Evolutionary conservation across 768 basidiomycete genomes (phyloP), one percentile per base, ranked within the genome.

Genomic region (Strobilomyces dryophilus): DNA sequence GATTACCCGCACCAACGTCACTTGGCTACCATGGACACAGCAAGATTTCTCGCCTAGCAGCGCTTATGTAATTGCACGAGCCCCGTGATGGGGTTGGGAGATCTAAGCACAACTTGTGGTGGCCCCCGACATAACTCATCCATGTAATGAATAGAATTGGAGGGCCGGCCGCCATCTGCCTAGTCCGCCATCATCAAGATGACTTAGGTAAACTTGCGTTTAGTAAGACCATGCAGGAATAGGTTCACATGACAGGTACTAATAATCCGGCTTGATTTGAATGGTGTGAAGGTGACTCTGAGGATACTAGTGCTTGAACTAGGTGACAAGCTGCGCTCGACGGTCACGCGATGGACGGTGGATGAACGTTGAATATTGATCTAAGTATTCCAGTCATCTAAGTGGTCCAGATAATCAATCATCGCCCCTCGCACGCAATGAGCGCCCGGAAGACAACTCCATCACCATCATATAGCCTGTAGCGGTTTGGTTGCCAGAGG

Each of bases 241-340:
- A 37, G 36, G 26, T 31, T 34, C 35, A 39, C 40, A 54, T 54
- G 43, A n/a, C 51, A 51, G 46, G 43, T 20, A 47, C 39, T 26
- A 14, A 14, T 39, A 29, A 36, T 42, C 27, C 7, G 40, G 32
- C 34, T 34, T 37, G 35, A 51, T 41, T 24, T 24, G 31, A 31
- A 21, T 32, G 11, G 29, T 29, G 29, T 29, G 29, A 14, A 39
- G 18, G 18, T 29, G 24, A 35, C 6, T 20, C 18, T n/a, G 18
- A n/a, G 39, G 39, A 36, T 18, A 17, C 10, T 11, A 11, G 35
- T 52, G 51, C 43, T 48, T 24, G 54, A 24, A 35, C 29, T 17
- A 3, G 44, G 32, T 60, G 45, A 35, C 26, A 18, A 31, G 40
- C 15, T 41, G 14, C 8, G 15, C 14, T 17, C 5, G 21, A 45